Base-by-base conservation (phyloP, 331 rosid species). In the Quercus tomentella region DNA sequence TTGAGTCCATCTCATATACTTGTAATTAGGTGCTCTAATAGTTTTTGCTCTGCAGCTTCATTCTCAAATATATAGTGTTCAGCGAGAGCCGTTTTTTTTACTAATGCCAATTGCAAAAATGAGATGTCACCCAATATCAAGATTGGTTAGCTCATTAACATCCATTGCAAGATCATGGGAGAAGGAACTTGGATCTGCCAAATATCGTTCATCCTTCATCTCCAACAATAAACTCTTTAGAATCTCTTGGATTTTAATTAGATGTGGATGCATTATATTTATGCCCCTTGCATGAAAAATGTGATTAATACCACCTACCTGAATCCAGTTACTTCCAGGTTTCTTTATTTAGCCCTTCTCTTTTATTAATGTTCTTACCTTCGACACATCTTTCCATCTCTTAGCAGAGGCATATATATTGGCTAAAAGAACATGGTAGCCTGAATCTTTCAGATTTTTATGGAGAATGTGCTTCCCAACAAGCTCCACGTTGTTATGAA, bases 321-420 rank as follows among this genome's bases (percentile, higher is more conserved):
- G 88, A 77, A 84, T 85, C 91, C 89, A 82, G 74, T 87, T 88
- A 76, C 83, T 78, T 56, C 86, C 87, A 55, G 86, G 87, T 78
- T 80, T 82, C 83, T 78, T 82, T 65, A 80, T 75, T 82, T 82
- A 45, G 76, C 85, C 84, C 62, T 75, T 80, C 55, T 82, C 85
- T 76, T 77, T 87, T 9, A 87, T 87, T 77, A 82, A 67, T 75
- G 60, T 80, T 82, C 84, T 82, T 58, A 82, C 80, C 77, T 77
- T 74, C 77, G 87, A 84, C 91, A 87, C 83, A 69, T 80, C 85
- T 71, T 82, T 66, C 91, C 88, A 82, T 58, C 73, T 74, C 63
- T 82, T 77, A 35, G 81, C 56, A 67, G 66, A 82, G 35, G 91
- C 88, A 75, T 71, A 84, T 66, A 87, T 77, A 75, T 87, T 87